A percentile compares a stretch with the other conserved stretches of the same genome.
Conservation (phyloP, 148 eudicot species). For the Mesembryanthemum crystallinum region DNA sequence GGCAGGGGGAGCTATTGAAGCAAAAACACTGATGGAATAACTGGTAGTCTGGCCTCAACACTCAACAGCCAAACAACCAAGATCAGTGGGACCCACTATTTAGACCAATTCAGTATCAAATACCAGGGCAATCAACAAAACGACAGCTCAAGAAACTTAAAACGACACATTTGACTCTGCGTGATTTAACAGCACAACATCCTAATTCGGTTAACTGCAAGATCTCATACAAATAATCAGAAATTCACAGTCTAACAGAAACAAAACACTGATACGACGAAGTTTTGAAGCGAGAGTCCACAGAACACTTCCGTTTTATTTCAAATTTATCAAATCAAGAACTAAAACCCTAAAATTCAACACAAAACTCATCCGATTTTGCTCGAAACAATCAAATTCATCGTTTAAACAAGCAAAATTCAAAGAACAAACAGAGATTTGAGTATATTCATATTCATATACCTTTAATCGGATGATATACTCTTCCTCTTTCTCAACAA, state of each 20-base stretch:
- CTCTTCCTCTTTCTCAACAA: conserved; percentile 92
- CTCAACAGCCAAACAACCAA: background rate
- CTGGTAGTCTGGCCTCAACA: background rate
- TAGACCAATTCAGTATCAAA: background rate
- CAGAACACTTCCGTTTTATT: too few relatives aligned
- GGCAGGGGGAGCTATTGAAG: background rate
- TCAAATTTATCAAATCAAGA: background rate
- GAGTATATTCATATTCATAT: background rate
- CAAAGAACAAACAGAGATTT: background rate
- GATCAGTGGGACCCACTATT: conserved; percentile 10
- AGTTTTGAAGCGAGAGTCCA: background rate
- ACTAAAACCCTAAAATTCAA: conserved; percentile 7
- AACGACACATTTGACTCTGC: conserved; percentile 4
- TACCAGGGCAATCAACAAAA: background rate
- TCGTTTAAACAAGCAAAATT: background rate
- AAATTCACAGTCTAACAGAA: background rate
- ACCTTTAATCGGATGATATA: conserved; percentile 92
- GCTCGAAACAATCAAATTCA: background rate
- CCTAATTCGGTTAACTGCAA: too few relatives aligned
- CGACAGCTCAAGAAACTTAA: conserved; percentile 3
- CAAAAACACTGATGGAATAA: background rate
- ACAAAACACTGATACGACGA: background rate
- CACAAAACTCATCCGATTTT: background rate
- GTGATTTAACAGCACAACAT: too few relatives aligned
- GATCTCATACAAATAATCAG: background rate